Evolutionary conservation across 129 eudicot species (phyloP), one percentile per base, ranked within the genome.

Genomic region (Flaveria trinervia): DNA sequence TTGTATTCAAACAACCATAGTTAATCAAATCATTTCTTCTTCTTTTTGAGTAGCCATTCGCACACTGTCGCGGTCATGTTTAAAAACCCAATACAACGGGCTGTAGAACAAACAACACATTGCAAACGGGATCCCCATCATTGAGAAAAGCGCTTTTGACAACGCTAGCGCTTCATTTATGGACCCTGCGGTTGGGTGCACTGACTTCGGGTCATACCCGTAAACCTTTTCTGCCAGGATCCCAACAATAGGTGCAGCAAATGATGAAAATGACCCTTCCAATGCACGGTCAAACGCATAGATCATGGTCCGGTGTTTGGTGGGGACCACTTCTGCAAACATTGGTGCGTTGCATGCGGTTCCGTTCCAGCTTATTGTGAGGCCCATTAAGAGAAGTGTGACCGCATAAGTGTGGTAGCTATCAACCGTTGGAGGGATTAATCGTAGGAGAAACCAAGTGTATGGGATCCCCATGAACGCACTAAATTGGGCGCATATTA

Each of bases 311-410:
- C 97, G 82, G 78, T 94, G 96, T 72, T 83, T 89, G 78, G 97
- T 74, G 8, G 98, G 98, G 74, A 91, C 97, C 70, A 94, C 98
- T 87, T 94, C 98, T 9, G 98, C 97, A 33, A 94, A 94, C 93
- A 94, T 91, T 3, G 98, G 98, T 12, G 86, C 97, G 59, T 94
- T 94, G 20, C 86, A 86, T 4, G 98, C 98, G 5, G 96, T 85
- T 10, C 85, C 98, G 56, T 86, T 84, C 98, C 98, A 94, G 85
- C 98, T 94, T 78, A 94, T 91, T 39, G 87, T 89, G 9, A 91
- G 84, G 45, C 98, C 98, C 98, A 91, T 94, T 12, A 87, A 1
- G 85, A 94, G 77, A 55, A 94, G 96, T 9, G 98, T 91, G 85
- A 70, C 57, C 1, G 96, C 90, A 23, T 65, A 94, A 39, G 82